Evolutionary conservation across 1,284 basidiomycete species (phyloP).

Genomic region (Vanrija pseudolonga): DNA sequence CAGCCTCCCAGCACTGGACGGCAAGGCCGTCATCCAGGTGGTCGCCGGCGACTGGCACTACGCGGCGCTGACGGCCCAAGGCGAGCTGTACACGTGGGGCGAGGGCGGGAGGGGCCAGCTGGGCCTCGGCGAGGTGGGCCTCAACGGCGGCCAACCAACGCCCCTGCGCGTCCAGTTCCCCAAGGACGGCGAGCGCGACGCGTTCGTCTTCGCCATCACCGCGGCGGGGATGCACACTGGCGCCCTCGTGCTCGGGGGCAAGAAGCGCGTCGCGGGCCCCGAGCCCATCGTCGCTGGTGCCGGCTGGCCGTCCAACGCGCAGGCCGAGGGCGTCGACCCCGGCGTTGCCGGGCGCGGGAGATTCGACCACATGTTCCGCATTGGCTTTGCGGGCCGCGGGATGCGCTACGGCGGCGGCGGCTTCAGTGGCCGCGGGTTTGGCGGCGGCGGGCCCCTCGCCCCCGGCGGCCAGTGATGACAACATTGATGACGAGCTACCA

Average conservation of each 20-base stretch:
- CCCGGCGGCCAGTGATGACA: no score
- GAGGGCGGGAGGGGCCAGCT: conserved; percentile 70
- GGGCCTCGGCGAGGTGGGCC: conserved; percentile 56
- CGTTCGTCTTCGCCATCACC: conserved; percentile 71
- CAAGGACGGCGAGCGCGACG: conserved; percentile 40
- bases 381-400: conserved; percentile 19
- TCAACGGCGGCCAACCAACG: conserved; percentile 26
- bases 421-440: no score
- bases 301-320: not conserved
- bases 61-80: conserved; percentile 72
- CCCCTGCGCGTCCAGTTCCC: conserved; percentile 67
- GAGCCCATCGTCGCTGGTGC: not conserved
- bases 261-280: not conserved
- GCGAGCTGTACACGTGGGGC: conserved; percentile 81
- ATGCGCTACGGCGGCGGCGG: conserved; percentile 6
- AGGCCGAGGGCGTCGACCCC: not conserved
- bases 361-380: conserved; percentile 6
- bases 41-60: conserved; percentile 86
- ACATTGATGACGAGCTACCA: no score
- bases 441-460: no score
- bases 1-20: conserved; percentile 66
- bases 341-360: not conserved
- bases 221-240: conserved; percentile 86
- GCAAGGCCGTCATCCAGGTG: conserved; percentile 71
- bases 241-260: conserved; percentile 68